Evolutionary conservation across 2,329 filamentous ascomycete species (phyloP), one percentile per base, ranked within the genome.

Genomic region (Fusarium lyarnte): DNA sequence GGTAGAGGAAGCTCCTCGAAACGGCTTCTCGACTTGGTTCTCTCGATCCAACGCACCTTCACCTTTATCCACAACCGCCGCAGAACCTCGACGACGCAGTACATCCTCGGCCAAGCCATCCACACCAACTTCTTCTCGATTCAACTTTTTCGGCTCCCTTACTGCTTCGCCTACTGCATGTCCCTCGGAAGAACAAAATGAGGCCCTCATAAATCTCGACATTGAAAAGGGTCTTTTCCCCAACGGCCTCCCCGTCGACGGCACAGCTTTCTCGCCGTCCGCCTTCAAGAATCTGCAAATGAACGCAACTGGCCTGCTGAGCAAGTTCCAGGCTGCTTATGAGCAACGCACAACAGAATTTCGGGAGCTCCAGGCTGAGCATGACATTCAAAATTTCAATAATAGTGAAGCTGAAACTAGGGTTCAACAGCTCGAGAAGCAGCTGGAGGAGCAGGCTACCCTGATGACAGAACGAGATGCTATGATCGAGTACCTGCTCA

Each of bases 251-350:
- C 82, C 86, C 2, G 72, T 76, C 0, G 83, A 85, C 17, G 79
- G 83, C 41, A 86, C 89, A 43, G 76, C 86, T 3, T 89, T 90
- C 78, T 90, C 89, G 2, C 88, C 89, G 1, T 84, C 87, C 1
- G 86, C 87, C 14, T 91, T 86, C 80, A 90, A 89, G 77, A 90
- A 89, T 76, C 82, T 91, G n/a, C 87, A 89, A 64, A 80, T 82
- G 70, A 89, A 88, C 63, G 90, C 90, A 6, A 81, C 83, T 8
- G 86, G 87, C 8, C 80, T 91, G 8, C 78, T 92, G 29, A 82
- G 81, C 27, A 86, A 84, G 76, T 86, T 91, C 72, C 90, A 91
- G 74, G 81, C 79, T 16, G 89, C 89, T 35, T 91, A 91, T 78
- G 87, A 87, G 52, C 80, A 85, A 59, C 87, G 86, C 29, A 85